Conservation (phyloP, 2,329 filamentous ascomycete species). For the Colletotrichum somersetense region DNA sequence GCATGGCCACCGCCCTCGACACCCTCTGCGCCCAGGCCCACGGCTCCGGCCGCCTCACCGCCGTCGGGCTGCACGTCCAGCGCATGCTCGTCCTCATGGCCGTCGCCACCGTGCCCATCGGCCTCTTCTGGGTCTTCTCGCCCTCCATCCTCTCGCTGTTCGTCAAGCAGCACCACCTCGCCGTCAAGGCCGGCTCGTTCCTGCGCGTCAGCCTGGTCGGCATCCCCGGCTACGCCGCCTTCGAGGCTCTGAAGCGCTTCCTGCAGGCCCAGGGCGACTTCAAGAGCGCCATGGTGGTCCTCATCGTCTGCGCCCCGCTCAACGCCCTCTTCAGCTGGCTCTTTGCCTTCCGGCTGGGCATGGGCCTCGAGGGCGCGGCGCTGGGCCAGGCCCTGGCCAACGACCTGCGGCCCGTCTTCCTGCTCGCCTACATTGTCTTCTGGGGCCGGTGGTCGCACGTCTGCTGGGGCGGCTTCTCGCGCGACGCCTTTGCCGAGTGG, state of each 20-base stretch:
- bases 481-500: conserved; percentile 54
- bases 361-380: conserved; percentile 65
- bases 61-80: conserved; percentile 66
- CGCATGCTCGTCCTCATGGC: conserved; percentile 65
- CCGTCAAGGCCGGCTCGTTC: conserved; percentile 62
- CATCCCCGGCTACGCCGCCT: conserved; percentile 65
- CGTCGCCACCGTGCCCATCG: conserved; percentile 61
- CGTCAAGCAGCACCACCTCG: conserved; percentile 61
- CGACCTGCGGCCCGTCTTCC: conserved; percentile 60
- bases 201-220: conserved; percentile 62
- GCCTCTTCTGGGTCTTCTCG: conserved; percentile 61
- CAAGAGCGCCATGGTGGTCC: conserved; percentile 60
- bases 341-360: conserved; percentile 56
- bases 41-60: conserved; percentile 60
- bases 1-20: conserved; percentile 64
- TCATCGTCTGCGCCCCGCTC: conserved; percentile 61
- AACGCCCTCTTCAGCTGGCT: conserved; percentile 64
- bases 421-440: conserved; percentile 60
- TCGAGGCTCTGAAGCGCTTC: conserved; percentile 67
- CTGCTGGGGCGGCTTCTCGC: conserved; percentile 60
- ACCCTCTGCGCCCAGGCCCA: conserved; percentile 66
- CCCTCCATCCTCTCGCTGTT: conserved; percentile 59
- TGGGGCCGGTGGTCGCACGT: conserved; percentile 55
- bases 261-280: conserved; percentile 68
- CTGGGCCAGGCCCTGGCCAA: conserved; percentile 63